These are phyloP conservation scores for Ophidiomyces ophidiicola DNA, from an alignment of 2,329 filamentous ascomycete genomes.

Conservation along the genomic window DNA sequence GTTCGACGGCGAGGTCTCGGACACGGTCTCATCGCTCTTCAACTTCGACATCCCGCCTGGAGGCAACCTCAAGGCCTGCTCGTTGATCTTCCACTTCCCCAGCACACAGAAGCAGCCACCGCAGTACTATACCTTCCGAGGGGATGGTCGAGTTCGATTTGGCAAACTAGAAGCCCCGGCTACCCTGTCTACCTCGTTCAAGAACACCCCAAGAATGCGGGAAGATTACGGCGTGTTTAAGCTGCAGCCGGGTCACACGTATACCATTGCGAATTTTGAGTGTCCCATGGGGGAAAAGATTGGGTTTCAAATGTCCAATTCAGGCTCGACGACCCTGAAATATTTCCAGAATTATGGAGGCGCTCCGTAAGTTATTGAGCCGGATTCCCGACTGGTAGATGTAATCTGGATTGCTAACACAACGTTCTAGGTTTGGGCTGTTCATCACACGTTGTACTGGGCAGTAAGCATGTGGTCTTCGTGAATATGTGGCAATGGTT, in stretches of 20 bases:
- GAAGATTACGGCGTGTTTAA: constrained; percentile 35
- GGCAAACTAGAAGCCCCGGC: constrained; percentile 39
- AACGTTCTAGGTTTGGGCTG: constrained; percentile 11
- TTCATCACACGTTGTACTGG: too few species aligned
- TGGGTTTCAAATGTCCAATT: constrained; percentile 41
- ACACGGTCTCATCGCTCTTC: constrained; percentile 47
- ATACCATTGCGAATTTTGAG: constrained; percentile 41
- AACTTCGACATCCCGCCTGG: constrained; percentile 55
- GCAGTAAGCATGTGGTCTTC: too few species aligned
- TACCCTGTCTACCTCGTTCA: constrained; percentile 41
- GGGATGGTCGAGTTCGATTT: constrained; percentile 44
- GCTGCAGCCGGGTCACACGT: constrained; percentile 44
- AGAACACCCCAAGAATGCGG: constrained; percentile 39
- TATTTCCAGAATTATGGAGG: constrained; percentile 56
- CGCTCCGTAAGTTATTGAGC: constrained; percentile 31
- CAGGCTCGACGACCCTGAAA: constrained; percentile 41
- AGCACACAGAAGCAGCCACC: constrained; percentile 45
- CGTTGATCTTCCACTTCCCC: constrained; percentile 54
- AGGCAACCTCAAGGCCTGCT: constrained; percentile 48
- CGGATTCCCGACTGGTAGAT: too few species aligned
- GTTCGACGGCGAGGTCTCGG: constrained; percentile 45
- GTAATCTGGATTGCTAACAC: neutral
- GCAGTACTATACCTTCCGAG: constrained; percentile 44
- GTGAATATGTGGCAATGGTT: too few species aligned
- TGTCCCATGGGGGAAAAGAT: constrained; percentile 45